Evolutionary conservation across 768 basidiomycete species (phyloP), one percentile per base, ranked within the genome.

Genomic region (Serendipita sp.): DNA sequence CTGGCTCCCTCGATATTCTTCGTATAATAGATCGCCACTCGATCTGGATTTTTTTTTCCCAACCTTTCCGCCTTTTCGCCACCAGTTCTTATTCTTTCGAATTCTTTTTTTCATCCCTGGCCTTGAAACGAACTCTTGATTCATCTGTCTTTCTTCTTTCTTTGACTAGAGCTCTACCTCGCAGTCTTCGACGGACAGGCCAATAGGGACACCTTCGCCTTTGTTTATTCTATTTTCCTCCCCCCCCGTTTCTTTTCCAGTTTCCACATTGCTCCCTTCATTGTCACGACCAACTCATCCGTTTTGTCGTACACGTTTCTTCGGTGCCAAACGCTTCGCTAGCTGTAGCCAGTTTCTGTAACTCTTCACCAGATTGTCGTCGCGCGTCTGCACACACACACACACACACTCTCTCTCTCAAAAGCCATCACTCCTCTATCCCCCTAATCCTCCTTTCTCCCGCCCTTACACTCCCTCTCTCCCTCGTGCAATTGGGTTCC

Each of bases 151-250:
- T n/a, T 63, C 62, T 58, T 24, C 24, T 30, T 22, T 58, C 48
- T 28, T 28, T 44, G 61, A 26, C 58, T 61, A 41, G 17, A 42
- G 45, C 24, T 63, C 17, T 58, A 22, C 61, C 20, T 60, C 42
- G 42, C 38, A 16, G n/a, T 30, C 56, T 31, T 30, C 22, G 22
- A 58, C 11, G 22, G 17, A 24, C 31, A 24, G 20, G 53, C 53
- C 17, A 24, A 11, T n/a, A 58, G 22, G 53, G 53, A 58, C 53
- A 58, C 42, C 53, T 3, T 58, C 11, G 45, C 31, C 58, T 53
- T 65, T 64, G 50, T 53, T 44, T 56, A 28, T 65, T 62, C 20
- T 61, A 42, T 65, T 53, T 63, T 58, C 38, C 51, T 43, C 63
- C 38, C 64, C 41, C 61, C 48, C 50, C 16, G 51, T 31, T 48